These are phyloP conservation scores for Cytospora leucostoma DNA, from an alignment of 2,329 filamentous ascomycete species.

Conservation along the genomic window DNA sequence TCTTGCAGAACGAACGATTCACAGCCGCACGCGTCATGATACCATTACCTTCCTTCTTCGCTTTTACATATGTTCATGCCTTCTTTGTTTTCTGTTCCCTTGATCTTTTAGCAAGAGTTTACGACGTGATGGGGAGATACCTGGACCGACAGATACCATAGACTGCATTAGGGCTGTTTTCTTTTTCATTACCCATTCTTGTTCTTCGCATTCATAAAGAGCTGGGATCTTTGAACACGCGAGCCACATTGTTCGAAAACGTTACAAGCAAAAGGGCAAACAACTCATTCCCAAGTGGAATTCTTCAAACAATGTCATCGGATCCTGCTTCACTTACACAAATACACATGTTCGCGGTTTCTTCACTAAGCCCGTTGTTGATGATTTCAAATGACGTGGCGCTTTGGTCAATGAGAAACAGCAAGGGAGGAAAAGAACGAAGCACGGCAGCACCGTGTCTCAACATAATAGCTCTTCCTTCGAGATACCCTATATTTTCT, in stretches of 20 bases:
- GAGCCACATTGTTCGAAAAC: not conserved
- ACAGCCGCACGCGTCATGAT: not conserved
- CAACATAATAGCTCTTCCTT: conserved; percentile 16
- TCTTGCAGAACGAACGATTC: conserved; percentile 13
- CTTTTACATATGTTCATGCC: conserved; percentile 7
- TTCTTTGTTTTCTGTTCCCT: conserved; percentile 22
- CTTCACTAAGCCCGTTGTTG: conserved; percentile 19
- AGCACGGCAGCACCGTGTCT: not conserved
- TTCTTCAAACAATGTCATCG: not conserved
- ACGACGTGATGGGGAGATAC: conserved; percentile 16
- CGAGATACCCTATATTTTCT: conserved; percentile 18
- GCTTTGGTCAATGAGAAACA: conserved; percentile 20
- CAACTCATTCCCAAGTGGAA: not conserved
- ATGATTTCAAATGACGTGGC: conserved; percentile 23
- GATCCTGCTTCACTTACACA: not conserved
- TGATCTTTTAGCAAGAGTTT: conserved; percentile 6
- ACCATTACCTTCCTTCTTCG: conserved; percentile 11
- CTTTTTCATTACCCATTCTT: conserved; percentile 3
- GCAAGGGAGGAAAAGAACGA: conserved; percentile 1
- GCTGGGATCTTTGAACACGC: conserved; percentile 1
- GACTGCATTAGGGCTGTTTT: conserved; percentile 4
- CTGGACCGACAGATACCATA: conserved; percentile 16
- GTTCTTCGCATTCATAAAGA: conserved; percentile 2
- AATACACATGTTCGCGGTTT: conserved; percentile 9
- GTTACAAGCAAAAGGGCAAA: not conserved